Percentiles rank a stretch among this genome's conserved stretches.
Evolutionary conservation across 2,329 filamentous ascomycete species (phyloP).

Genomic region (Apiospora hydei): DNA sequence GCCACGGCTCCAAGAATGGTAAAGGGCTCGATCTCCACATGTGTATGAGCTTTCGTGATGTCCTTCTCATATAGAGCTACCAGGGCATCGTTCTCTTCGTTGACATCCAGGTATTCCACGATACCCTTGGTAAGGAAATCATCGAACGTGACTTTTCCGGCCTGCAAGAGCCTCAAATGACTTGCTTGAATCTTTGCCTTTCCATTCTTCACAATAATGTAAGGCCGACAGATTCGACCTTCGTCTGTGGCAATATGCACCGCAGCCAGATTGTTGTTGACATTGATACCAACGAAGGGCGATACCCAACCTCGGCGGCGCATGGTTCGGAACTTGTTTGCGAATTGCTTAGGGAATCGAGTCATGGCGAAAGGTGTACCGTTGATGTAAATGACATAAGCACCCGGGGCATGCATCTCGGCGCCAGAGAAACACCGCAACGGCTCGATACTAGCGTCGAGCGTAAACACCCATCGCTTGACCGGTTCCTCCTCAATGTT

Average conservation of each 20-base stretch:
- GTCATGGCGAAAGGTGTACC: conserved; percentile 93
- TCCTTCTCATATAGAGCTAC: conserved; percentile 90
- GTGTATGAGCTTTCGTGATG: conserved; percentile 84
- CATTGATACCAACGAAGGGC: conserved; percentile 95
- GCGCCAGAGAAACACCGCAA: conserved; percentile 76
- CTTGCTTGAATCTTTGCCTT: conserved; percentile 80
- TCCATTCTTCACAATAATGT: conserved; percentile 92
- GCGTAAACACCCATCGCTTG: conserved; percentile 81
- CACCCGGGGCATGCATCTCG: conserved; percentile 84
- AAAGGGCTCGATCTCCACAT: conserved; percentile 97
- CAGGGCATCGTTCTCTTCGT: conserved; percentile 96
- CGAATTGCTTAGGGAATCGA: conserved; percentile 83
- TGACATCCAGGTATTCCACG: conserved; percentile 96
- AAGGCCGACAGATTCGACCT: conserved; percentile 92
- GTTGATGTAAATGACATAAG: conserved; percentile 93
- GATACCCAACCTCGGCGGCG: conserved; percentile 91
- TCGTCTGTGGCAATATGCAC: conserved; percentile 98
- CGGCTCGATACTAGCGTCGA: conserved; percentile 84
- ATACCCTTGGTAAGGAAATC: conserved; percentile 90
- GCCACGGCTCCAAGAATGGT: conserved; percentile 95
- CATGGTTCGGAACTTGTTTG: conserved; percentile 84
- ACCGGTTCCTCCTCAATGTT: conserved; percentile 94
- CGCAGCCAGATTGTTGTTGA: conserved; percentile 90
- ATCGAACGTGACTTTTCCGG: conserved; percentile 87
- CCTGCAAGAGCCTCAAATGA: conserved; percentile 82